Evolutionary conservation across 768 basidiomycete species (phyloP).

Genomic region (Russula griseocarnosa): DNA sequence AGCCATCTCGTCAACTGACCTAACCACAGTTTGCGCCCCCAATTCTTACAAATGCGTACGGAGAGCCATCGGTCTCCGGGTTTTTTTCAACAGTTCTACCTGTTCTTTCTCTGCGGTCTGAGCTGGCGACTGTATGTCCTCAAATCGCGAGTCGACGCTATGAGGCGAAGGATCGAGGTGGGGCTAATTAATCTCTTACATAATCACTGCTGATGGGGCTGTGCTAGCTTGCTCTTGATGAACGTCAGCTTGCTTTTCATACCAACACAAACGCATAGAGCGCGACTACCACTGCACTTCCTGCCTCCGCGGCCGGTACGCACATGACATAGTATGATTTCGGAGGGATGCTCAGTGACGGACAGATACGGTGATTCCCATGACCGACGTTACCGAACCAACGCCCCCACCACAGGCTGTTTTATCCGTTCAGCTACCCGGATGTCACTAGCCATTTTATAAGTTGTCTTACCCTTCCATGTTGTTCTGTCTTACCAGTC

Average conservation of each 20-base stretch:
- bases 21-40: not conserved
- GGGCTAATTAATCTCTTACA: too few species aligned
- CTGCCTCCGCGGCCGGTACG: slow-evolving; percentile 1
- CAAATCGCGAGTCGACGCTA: not conserved
- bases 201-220: not conserved
- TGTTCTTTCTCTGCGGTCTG: not conserved
- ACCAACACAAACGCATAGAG: not conserved
- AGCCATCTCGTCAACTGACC: not conserved
- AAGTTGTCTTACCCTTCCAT: too few species aligned
- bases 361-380: not conserved
- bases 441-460: not conserved
- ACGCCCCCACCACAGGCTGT: not conserved
- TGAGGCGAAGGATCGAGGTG: not conserved
- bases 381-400: not conserved
- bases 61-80: slow-evolving; percentile 1
- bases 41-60: not conserved
- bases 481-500: too few species aligned
- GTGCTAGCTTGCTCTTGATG: not conserved
- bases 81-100: not conserved
- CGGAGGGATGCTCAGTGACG: not conserved
- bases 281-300: not conserved
- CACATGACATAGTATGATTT: not conserved
- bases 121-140: slow-evolving; percentile 7
- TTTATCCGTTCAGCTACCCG: not conserved
- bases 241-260: not conserved